Evolutionary conservation across 176 grass and related monocot genomes (phyloP).

Genomic region (Zea mays): Zm-B73-REFERENCE-NAM-5.0 NC_050103.1:80786501-80787000

Average conservation of each 20-base stretch:
- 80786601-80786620: background rate
- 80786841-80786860: background rate
- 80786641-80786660: constrained; percentile 1
- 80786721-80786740: constrained; percentile 9
- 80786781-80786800: constrained; percentile 3
- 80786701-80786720: background rate
- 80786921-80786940: background rate
- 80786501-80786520: constrained; percentile 84
- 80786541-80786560: constrained; percentile 96
- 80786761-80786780: constrained; percentile 3
- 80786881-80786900: constrained; percentile 20
- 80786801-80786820: constrained; percentile 3
- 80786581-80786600: constrained; percentile 24
- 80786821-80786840: constrained; percentile 3
- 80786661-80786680: background rate
- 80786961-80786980: background rate
- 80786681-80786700: constrained; percentile 11
- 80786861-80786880: constrained; percentile 23
- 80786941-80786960: background rate
- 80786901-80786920: background rate
- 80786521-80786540: constrained; percentile 93
- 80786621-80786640: background rate
- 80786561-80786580: constrained; percentile 77
- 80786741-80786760: constrained; percentile 2
- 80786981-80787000: constrained; percentile 6